Evolutionary conservation across 306 rosid genomes (phyloP), one percentile per base, ranked within the genome.

Genomic region (Prunus campanulata): DNA sequence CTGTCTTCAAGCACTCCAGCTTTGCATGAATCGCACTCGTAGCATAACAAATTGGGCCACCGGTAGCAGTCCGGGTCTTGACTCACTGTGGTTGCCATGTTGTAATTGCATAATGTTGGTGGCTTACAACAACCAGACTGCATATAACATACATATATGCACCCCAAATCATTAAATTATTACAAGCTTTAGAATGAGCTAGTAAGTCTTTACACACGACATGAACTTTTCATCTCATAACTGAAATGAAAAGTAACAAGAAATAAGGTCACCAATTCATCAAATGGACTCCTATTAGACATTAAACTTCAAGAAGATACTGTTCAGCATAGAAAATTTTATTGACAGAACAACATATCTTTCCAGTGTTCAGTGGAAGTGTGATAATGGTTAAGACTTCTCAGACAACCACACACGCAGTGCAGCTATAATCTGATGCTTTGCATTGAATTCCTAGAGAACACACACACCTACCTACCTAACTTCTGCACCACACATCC

Each of bases 91-190:
- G 78, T 48, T 27, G 76, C 78, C 70, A 62, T 54, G 87, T 81
- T 85, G 90, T 92, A 93, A 66, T 50, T 88, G 85, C 99, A 92
- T 0, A 90, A 57, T 1, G 91, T 86, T 60, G 98, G 98, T 18
- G 98, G 97, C 65, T 92, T 96, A 81, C 99, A 96, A 44, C 99
- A 96, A 63, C 99, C 98, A 4, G 96, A 92, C 98, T 95, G 81
- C 81, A 78, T 8, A 65, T 16, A 32, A 32, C 1, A 32, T 32
- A 22, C 5, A 10, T n/a, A 8, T 19, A 13, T 27, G 18, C 3
- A 61, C 66, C 66, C 66, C 29, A 61, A 62, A 62, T 22, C 29
- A 62, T 27, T 62, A 12, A 27, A 15, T 30, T 14, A 27, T 30
- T 7, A 29, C 67, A 62, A 62, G 42, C 20, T 62, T 62, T 27